A percentile compares a stretch with the other conserved stretches of the same genome.
phyloP scores from a whole-genome alignment of 2,329 filamentous ascomycete genomes.

The Diplodia scrobiculata region DNA sequence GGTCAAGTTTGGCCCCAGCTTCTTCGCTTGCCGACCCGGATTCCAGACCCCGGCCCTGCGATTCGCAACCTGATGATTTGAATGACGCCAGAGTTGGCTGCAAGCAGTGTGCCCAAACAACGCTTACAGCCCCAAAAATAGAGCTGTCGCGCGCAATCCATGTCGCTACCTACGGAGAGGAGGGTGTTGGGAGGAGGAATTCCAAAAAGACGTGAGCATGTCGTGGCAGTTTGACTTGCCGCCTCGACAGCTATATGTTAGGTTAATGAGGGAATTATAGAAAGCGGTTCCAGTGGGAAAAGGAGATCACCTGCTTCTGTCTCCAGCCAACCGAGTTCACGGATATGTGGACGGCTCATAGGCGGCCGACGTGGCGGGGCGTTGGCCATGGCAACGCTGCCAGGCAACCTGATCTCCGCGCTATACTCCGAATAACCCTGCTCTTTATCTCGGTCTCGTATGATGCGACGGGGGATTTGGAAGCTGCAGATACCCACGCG shows the following conservation, averaged over 20 bases:
- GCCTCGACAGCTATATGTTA: conserved; percentile 13
- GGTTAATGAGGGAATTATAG: conserved; percentile 18
- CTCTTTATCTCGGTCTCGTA: conserved; percentile 12
- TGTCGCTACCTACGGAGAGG: conserved; percentile 6
- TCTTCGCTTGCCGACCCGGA: not conserved
- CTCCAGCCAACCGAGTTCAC: conserved; percentile 8
- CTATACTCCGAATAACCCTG: not conserved
- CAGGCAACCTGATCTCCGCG: conserved; percentile 19
- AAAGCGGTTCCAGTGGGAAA: not conserved
- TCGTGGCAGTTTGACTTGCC: conserved; percentile 19
- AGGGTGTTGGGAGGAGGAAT: not conserved
- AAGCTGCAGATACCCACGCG: conserved; percentile 13
- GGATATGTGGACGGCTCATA: conserved; percentile 6
- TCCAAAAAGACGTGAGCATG: conserved; percentile 16
- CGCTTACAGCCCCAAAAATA: conserved; percentile 1
- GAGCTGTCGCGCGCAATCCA: not conserved
- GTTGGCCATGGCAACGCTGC: not conserved
- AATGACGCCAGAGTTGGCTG: not conserved
- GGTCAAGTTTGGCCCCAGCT: not conserved
- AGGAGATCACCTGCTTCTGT: conserved; percentile 13
- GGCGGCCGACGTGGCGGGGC: conserved; percentile 4
- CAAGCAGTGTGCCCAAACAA: not conserved
- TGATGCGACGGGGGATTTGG: conserved; percentile 6
- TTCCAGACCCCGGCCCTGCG: not conserved
- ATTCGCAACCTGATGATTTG: conserved; percentile 12